Evolutionary conservation across 345 rosid species (phyloP), one percentile per base, ranked within the genome.

Genomic region (Linum trigynum): DNA sequence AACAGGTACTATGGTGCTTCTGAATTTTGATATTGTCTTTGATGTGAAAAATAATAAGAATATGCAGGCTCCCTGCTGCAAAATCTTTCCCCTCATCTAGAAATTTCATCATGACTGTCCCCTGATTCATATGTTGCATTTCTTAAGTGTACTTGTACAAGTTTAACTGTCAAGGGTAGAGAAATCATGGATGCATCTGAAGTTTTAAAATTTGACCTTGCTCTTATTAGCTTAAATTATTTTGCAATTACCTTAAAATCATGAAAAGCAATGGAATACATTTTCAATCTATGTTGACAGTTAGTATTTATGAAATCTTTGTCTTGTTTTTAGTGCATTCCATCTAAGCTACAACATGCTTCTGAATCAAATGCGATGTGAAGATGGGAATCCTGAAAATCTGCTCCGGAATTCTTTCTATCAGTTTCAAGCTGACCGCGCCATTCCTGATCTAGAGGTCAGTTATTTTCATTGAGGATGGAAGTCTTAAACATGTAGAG

Each of bases 331-430:
- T 86, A 94, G 99, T 79, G 97, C 97, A 60, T 94, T 94, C 78
- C 99, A 94, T 84, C 78, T 94, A 69, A 94, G 90, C 82, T 90
- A 94, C 82, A 94, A 94, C 79, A 94, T 90, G 96, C 95, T 94
- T 74, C 78, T 94, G 79, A 94, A 94, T 81, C 99, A 94, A 82
- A 64, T 90, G 80, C 87, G 96, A 39, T 79, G 82, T 80, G 99
- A 94, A 86, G 99, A 94, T 57, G 95, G 95, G 56, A 78, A 90
- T 80, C 97, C 97, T 68, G 99, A 94, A 81, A 90, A 89, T 79
- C 81, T 94, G 83, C 87, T 94, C 38, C 92, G 97, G 40, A 83
- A 94, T 77, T 94, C 99, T 6, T 90, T 94, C 83, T 94, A 84
- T 79, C 99, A 94, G 79, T 94, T 94, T 74, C 99, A 94, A 82